phyloP scores from a whole-genome alignment of 129 eudicot genomes.

The Artemisia tridentata region DNA sequence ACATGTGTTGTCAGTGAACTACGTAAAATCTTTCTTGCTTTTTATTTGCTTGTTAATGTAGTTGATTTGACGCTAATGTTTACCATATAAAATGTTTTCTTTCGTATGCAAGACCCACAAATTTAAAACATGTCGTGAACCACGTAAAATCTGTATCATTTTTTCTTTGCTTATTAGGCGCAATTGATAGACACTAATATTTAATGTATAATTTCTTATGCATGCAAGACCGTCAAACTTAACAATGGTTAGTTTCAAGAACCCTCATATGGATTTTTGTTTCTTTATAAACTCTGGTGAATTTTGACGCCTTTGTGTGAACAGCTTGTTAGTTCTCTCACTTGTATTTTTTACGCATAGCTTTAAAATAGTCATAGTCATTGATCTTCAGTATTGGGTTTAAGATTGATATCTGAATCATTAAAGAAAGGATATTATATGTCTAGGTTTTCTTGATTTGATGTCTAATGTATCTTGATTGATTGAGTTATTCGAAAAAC shows the following conservation, averaged over 20 bases:
- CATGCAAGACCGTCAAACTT: background rate
- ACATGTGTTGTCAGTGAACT: conserved; percentile 3
- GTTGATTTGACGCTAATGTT: conserved; percentile 13
- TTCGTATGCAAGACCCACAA: background rate
- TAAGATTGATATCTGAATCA: conserved; percentile 8
- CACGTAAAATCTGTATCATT: background rate
- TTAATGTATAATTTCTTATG: background rate
- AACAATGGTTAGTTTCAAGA: background rate
- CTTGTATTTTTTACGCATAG: background rate
- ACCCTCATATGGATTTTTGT: background rate
- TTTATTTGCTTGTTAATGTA: background rate
- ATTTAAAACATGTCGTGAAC: background rate
- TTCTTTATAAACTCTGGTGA: background rate
- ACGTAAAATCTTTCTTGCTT: background rate
- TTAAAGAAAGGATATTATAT: background rate
- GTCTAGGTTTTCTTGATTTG: conserved; percentile 8
- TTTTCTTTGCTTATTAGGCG: background rate
- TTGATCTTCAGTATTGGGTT: conserved; percentile 8
- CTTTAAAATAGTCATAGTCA: background rate
- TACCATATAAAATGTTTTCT: background rate
- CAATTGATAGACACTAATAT: background rate
- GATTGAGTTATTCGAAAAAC: background rate
- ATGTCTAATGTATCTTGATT: background rate
- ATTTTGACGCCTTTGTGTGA: background rate
- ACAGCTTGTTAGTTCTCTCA: background rate